Evolutionary conservation across 2,329 filamentous ascomycete species (phyloP).

Genomic region (Bipolaris sorokiniana): DNA sequence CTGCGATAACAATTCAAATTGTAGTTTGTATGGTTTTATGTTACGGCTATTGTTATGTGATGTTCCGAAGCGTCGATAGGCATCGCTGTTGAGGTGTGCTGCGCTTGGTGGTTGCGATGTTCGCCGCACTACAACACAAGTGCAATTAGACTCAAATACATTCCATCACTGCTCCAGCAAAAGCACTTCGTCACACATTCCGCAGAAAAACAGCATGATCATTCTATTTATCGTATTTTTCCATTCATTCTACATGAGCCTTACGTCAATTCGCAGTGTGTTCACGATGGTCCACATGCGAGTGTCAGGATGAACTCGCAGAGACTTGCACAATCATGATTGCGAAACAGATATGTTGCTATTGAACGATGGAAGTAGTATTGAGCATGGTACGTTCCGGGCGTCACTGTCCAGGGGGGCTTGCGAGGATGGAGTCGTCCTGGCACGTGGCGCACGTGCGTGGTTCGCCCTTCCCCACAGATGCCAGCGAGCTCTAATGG

Average conservation of each 20-base stretch:
- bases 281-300: background rate
- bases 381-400: background rate
- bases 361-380: background rate
- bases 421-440: conserved; percentile 2
- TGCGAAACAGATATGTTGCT: background rate
- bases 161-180: background rate
- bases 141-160: background rate
- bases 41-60: background rate
- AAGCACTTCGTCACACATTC: background rate
- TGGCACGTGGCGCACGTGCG: conserved; percentile 35
- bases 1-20: too few relatives aligned
- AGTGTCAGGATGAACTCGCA: background rate
- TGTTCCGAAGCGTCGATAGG: background rate
- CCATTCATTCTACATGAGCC: too few relatives aligned
- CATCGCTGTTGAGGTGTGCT: too few relatives aligned
- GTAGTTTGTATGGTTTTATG: background rate
- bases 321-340: background rate
- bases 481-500: conserved; percentile 33
- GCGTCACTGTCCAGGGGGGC: conserved; percentile 1
- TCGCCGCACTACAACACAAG: background rate
- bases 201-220: background rate
- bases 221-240: background rate
- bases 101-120: conserved; percentile 1
- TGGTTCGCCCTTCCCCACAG: conserved; percentile 37
- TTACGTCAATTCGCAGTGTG: background rate